These are phyloP conservation scores for Hypoxylon sp. DNA, from an alignment of 2,329 filamentous ascomycete genomes.

Conservation along the genomic window DNA sequence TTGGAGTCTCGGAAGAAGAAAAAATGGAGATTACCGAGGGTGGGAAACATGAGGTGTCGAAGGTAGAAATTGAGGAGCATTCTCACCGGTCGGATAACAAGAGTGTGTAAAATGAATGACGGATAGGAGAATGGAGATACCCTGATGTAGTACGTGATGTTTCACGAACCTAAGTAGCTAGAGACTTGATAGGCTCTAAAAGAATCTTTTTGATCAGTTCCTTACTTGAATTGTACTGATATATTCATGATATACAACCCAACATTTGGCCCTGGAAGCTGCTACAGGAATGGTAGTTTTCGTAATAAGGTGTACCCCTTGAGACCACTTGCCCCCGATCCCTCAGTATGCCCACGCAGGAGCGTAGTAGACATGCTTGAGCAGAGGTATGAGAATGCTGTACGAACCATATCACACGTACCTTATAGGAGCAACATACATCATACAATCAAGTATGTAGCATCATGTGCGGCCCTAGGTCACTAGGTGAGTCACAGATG, in stretches of 20 bases:
- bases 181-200: background rate
- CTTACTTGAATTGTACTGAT: background rate
- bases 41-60: constrained; percentile 40
- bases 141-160: constrained; percentile 10
- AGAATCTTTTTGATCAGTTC: background rate
- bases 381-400: background rate
- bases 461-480: too few species aligned
- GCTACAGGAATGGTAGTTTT: background rate
- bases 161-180: constrained; percentile 1
- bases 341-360: background rate
- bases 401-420: background rate
- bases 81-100: constrained; percentile 32
- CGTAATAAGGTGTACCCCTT: too few species aligned
- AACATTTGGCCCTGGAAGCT: too few species aligned
- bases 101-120: constrained; percentile 32
- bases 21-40: constrained; percentile 37
- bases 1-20: constrained; percentile 57
- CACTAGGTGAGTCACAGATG: too few species aligned
- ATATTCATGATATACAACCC: too few species aligned
- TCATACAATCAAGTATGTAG: too few species aligned
- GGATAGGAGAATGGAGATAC: constrained; percentile 22
- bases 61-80: constrained; percentile 46
- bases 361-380: background rate
- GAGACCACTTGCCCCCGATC: too few species aligned
- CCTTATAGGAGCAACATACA: background rate